Conservation (phyloP, 352 stramenopile species). For the Phytopythium helicoides region DNA sequence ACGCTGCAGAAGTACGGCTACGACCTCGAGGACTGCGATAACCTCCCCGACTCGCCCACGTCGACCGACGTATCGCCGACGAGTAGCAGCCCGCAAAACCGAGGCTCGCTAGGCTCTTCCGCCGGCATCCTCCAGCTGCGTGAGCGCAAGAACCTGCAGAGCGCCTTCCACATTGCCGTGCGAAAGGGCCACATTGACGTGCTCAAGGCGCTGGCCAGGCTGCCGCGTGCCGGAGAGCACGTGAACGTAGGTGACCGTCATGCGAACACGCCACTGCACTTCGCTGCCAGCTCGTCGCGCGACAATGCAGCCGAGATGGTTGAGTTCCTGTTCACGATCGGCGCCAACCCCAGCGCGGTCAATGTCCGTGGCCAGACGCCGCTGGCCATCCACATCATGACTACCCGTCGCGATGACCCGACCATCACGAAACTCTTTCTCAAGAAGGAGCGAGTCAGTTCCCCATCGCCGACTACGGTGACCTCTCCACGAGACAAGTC, state of each 20-base stretch:
- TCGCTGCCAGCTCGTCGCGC: conserved; percentile 62
- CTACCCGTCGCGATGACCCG: conserved; percentile 53
- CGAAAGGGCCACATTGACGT: conserved; percentile 85
- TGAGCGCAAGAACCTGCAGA: conserved; percentile 84
- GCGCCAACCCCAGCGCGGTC: conserved; percentile 55
- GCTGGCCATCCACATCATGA: conserved; percentile 84
- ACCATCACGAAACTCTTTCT: conserved; percentile 56
- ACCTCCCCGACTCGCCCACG: conserved; percentile 11
- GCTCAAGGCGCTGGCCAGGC: conserved; percentile 71
- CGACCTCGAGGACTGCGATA: conserved; percentile 47
- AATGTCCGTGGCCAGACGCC: conserved; percentile 84
- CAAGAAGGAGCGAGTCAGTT: conserved; percentile 32
- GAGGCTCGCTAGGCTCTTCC: conserved; percentile 30
- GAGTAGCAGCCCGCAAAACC: neutral
- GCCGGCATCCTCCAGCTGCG: conserved; percentile 73
- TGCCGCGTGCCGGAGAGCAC: conserved; percentile 64
- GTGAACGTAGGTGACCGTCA: conserved; percentile 78
- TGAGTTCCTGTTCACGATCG: conserved; percentile 63
- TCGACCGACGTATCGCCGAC: conserved; percentile 8
- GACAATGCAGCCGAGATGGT: conserved; percentile 63
- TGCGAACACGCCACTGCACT: conserved; percentile 81
- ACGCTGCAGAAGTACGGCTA: conserved; percentile 87
- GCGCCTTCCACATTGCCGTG: conserved; percentile 77
- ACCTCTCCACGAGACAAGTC: too few relatives aligned
- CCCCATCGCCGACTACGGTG: conserved; percentile 14